phyloP scores from a whole-genome alignment of 163 green algal genomes.

The Chlorella variabilis region DNA sequence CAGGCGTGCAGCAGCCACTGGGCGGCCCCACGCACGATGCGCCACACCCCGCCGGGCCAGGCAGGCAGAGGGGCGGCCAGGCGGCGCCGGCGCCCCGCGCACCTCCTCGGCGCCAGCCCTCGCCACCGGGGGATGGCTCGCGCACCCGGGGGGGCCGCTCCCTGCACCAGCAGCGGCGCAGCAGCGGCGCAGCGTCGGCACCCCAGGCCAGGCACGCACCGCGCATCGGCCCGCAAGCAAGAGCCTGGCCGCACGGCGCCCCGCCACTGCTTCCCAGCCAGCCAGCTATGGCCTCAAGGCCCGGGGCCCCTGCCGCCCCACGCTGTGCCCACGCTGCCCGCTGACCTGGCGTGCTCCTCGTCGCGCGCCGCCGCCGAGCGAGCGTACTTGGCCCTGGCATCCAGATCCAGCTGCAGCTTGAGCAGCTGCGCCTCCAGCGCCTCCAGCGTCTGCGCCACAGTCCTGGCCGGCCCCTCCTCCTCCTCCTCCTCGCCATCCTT shows the following conservation, averaged over 20 bases:
- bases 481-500: slow-evolving; percentile 8
- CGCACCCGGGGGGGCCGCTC: not conserved
- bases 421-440: slow-evolving; percentile 34
- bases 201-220: too few relatives aligned
- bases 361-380: not conserved
- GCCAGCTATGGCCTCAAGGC: too few relatives aligned
- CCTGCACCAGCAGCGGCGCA: not conserved
- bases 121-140: not conserved
- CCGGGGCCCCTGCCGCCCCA: too few relatives aligned
- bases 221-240: too few relatives aligned
- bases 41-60: too few relatives aligned
- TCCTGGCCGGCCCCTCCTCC: not conserved
- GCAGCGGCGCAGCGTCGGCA: not conserved
- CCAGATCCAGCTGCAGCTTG: slow-evolving; percentile 50
- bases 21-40: too few relatives aligned
- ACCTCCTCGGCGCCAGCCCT: slow-evolving; percentile 3
- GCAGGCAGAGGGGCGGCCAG: too few relatives aligned
- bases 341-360: slow-evolving; percentile 19
- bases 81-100: not conserved
- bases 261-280: too few relatives aligned
- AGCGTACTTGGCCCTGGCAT: slow-evolving; percentile 52
- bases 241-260: too few relatives aligned
- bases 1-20: too few relatives aligned
- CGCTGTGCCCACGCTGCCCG: too few relatives aligned
- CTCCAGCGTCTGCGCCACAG: slow-evolving; percentile 20